Percentiles rank a stretch among this genome's conserved stretches.
phyloP scores from a whole-genome alignment of 441 rosid genomes.

The Heliophila coronopifolia region DNA sequence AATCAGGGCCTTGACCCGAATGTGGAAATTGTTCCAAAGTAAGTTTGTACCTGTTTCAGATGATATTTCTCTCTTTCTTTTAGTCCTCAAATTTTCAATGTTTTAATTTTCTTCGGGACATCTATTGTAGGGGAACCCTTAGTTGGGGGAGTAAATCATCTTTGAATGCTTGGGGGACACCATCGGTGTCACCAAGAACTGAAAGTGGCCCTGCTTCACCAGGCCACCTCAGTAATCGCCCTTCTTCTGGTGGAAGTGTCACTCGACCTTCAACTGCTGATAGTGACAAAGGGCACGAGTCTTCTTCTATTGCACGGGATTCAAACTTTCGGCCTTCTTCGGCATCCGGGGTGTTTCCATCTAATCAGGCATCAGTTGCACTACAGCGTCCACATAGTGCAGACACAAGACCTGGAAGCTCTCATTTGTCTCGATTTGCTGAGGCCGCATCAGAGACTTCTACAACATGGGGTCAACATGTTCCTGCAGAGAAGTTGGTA shows the following conservation, averaged over 20 bases:
- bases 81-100: neutral
- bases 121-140: slow-evolving; percentile 67
- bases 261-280: slow-evolving; percentile 92
- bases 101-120: slow-evolving; percentile 3
- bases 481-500: slow-evolving; percentile 63
- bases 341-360: slow-evolving; percentile 75
- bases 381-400: slow-evolving; percentile 93
- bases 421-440: slow-evolving; percentile 94
- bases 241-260: slow-evolving; percentile 93
- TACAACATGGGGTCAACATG: slow-evolving; percentile 47
- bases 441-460: slow-evolving; percentile 65
- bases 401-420: slow-evolving; percentile 96
- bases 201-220: slow-evolving; percentile 80
- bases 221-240: slow-evolving; percentile 71
- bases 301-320: slow-evolving; percentile 55
- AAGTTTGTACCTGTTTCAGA: slow-evolving; percentile 33
- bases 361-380: slow-evolving; percentile 60
- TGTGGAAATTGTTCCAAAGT: slow-evolving; percentile 99
- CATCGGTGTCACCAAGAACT: slow-evolving; percentile 55
- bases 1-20: slow-evolving; percentile 91
- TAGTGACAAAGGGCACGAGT: slow-evolving; percentile 69
- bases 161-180: slow-evolving; percentile 87
- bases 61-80: neutral
- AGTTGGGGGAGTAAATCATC: slow-evolving; percentile 92
- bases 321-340: slow-evolving; percentile 91